Base-by-base conservation (phyloP, 768 basidiomycete species). In the Coprinellus micaceus region DNA sequence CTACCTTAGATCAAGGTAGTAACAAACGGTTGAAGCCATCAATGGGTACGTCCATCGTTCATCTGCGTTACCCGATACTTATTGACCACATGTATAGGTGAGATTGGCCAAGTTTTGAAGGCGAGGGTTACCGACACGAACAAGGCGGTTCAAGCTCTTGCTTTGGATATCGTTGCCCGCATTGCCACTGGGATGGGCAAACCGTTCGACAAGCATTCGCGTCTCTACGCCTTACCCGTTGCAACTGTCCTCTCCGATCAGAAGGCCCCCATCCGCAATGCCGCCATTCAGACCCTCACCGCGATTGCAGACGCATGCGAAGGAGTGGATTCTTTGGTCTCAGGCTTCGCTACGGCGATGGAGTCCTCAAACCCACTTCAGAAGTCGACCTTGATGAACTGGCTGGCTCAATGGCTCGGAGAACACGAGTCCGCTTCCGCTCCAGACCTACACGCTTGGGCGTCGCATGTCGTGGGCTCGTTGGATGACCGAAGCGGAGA, bases 121-220 rank as follows among this genome's bases (percentile, higher is more conserved):
- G 83, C 84, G 12, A 83, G 97, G 61, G 83, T 98, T 24, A 82
- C 81, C 15, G 97, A 99, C 69, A 88, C 90, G 44, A 99, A 99
- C 75, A 93, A 98, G 67, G 84, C 90, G 9, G 95, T 98, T 30
- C 97, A 98, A 69, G 75, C 79, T 13, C 79, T 97, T 45, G 90
- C 96, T 22, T 81, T 99, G 21, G 94, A 96, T 66, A 88, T 96
- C 54, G 85, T 98, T 52, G 81, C 87, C 33, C 89, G 92, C 29
- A 85, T 98, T 60, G 94, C 97, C 6, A 83, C 80, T 2, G 95
- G 94, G 2, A 98, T 99, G 93, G 94, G 94, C 40, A 93, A 89
- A 66, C 83, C 91, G 2, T 98, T 99, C 66, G 96, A 98, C 64
- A 96, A 91, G 69, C 82, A 96, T 64, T 79, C 82, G 2, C 86